Percentiles rank a stretch among this genome's conserved stretches.
phyloP scores from a whole-genome alignment of 2,329 filamentous ascomycete species.

The Mariannaea sp. region DNA sequence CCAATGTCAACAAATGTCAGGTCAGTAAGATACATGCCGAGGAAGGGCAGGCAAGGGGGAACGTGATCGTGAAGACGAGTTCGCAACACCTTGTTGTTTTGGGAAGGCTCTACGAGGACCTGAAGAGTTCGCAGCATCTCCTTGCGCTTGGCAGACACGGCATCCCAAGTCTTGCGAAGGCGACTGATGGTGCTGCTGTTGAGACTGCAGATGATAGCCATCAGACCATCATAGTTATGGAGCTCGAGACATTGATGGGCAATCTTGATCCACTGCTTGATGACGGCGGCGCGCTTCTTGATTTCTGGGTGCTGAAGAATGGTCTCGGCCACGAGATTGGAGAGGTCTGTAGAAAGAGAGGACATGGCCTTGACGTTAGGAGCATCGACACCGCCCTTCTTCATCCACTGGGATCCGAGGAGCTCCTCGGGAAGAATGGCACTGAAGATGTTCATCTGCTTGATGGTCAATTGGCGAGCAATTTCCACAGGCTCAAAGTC shows the following conservation, averaged over 20 bases:
- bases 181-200: slow-evolving; percentile 91
- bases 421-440: slow-evolving; percentile 91
- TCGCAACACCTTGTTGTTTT: slow-evolving; percentile 88
- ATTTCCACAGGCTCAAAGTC: slow-evolving; percentile 93
- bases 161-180: slow-evolving; percentile 89
- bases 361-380: slow-evolving; percentile 95
- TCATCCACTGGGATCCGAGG: slow-evolving; percentile 91
- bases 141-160: slow-evolving; percentile 82
- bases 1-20: slow-evolving; percentile 95
- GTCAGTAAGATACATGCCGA: slow-evolving; percentile 96
- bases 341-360: slow-evolving; percentile 86
- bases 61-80: slow-evolving; percentile 83
- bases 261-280: slow-evolving; percentile 99
- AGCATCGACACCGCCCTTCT: slow-evolving; percentile 77
- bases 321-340: slow-evolving; percentile 90
- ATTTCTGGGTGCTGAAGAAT: slow-evolving; percentile 87
- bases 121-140: slow-evolving; percentile 78
- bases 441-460: slow-evolving; percentile 90
- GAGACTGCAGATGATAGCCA: slow-evolving; percentile 94
- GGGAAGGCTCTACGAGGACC: slow-evolving; percentile 83
- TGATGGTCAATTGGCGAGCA: slow-evolving; percentile 89
- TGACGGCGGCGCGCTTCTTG: slow-evolving; percentile 86
- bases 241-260: slow-evolving; percentile 84
- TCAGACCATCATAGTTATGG: slow-evolving; percentile 94
- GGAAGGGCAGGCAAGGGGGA: slow-evolving; percentile 90